phyloP scores from a whole-genome alignment of 2,329 filamentous ascomycete genomes.

The Sarocladium strictum region DNA sequence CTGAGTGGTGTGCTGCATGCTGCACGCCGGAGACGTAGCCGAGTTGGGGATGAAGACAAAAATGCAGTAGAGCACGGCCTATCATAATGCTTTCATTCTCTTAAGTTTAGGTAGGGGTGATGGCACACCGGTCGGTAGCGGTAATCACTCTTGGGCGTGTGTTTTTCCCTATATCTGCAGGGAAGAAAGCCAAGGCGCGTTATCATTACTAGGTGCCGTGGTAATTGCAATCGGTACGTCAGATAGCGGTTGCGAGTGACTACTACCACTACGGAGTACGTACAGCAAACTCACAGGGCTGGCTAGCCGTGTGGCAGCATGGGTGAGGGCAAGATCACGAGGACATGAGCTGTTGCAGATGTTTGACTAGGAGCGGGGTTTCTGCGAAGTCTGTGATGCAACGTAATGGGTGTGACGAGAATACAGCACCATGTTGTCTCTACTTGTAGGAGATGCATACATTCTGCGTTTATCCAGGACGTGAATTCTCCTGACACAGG shows the following conservation, averaged over 20 bases:
- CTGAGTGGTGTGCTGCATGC: constrained; percentile 4
- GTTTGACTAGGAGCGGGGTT: not conserved
- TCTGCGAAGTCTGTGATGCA: not conserved
- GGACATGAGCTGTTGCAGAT: not conserved
- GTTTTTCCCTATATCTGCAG: too few relatives aligned
- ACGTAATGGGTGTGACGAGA: not conserved
- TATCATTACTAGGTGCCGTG: not conserved
- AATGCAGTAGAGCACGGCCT: too few relatives aligned
- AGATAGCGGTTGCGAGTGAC: too few relatives aligned
- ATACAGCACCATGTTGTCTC: too few relatives aligned
- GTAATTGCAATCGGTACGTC: not conserved
- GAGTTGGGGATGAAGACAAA: not conserved
- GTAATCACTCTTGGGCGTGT: too few relatives aligned
- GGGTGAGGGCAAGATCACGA: constrained; percentile 1
- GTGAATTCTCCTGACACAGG: too few relatives aligned
- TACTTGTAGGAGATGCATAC: too few relatives aligned
- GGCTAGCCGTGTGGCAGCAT: not conserved
- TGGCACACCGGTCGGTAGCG: too few relatives aligned
- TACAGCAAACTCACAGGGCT: not conserved
- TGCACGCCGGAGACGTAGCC: constrained; percentile 1
- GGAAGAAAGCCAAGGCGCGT: not conserved
- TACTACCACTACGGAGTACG: too few relatives aligned
- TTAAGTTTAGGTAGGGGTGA: too few relatives aligned
- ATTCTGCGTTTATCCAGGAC: too few relatives aligned
- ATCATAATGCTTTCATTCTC: too few relatives aligned